Evolutionary conservation across 2,329 filamentous ascomycete species (phyloP).

Genomic region (Pseudogymnoascus sp.): DNA sequence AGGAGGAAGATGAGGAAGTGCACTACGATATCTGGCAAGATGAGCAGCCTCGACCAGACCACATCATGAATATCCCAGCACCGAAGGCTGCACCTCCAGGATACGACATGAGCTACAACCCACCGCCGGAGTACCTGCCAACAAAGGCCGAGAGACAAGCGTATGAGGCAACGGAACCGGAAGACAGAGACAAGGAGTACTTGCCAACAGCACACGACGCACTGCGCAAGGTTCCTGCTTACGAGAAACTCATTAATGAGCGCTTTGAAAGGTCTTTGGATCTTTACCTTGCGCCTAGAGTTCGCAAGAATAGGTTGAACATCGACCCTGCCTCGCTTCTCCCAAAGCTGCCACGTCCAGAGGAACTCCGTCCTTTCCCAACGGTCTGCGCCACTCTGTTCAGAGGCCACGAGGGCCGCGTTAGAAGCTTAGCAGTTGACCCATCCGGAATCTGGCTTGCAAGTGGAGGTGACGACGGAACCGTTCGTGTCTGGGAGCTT

Average conservation of each 20-base stretch:
- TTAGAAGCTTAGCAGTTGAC: constrained; percentile 77
- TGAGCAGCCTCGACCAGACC: constrained; percentile 71
- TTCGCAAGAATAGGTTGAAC: constrained; percentile 88
- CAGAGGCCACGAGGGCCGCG: constrained; percentile 78
- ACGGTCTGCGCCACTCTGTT: constrained; percentile 83
- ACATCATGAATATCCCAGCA: constrained; percentile 90
- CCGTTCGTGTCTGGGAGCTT: constrained; percentile 82
- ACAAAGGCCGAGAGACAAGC: constrained; percentile 72
- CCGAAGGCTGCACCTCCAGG: constrained; percentile 89
- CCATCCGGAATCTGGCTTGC: constrained; percentile 80
- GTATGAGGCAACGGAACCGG: constrained; percentile 81
- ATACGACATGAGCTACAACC: constrained; percentile 94
- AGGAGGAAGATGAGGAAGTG: constrained; percentile 63
- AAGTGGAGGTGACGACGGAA: constrained; percentile 90
- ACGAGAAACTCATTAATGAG: constrained; percentile 84
- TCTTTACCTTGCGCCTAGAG: constrained; percentile 84
- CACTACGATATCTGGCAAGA: constrained; percentile 88
- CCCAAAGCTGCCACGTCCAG: constrained; percentile 84
- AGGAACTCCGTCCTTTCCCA: constrained; percentile 91
- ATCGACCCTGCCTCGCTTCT: constrained; percentile 91
- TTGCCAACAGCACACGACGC: constrained; percentile 75
- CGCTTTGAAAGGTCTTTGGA: constrained; percentile 93
- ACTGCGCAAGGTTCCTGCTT: constrained; percentile 84
- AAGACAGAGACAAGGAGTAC: constrained; percentile 85
- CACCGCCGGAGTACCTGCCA: constrained; percentile 87